Base-by-base conservation (phyloP, 139 green algal species). In the Dunaliella primolecta region DNA sequence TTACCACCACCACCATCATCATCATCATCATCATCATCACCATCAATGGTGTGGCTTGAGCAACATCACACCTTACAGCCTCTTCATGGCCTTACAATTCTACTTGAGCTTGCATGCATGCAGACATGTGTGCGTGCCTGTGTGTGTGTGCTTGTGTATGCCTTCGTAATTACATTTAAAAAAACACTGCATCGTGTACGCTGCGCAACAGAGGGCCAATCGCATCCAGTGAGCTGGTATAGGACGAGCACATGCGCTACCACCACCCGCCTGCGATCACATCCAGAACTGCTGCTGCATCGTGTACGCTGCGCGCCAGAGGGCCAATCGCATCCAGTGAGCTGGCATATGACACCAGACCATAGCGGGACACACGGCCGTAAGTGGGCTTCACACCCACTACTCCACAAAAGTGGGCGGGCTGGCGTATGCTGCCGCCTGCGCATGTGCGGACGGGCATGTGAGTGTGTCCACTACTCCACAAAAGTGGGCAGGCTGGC, bases 311-410 rank as follows among this genome's bases (percentile, higher is more conserved):
- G 55, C 33, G 33, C 0, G 93, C 89, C 81, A 99, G 84, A 27
- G 94, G 93, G 0, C 97, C 97, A 7, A 99, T 91, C 29, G 74
- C 87, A 87, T 99, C 97, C 64, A 99, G 90, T 27, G 93, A 98
- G 2, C 93, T 98, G 1, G 93, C 97, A 82, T 99, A 99, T 0
- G 96, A 92, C n/a, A 99, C 90, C 37, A 99, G 89, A 31, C 97
- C 97, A 80, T 94, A 94, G 15, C 97, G 91, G 0, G 93, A 98
- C 23, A 99, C 93, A 0, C 88, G 90, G 1, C 97, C 97, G 80
- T 99, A 99, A 0, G 94, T 99, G 3, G 97, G 97, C 92, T 99
- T 99, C 15, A 99, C 72, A 2, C 97, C 97, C 15, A 99, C 96
- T 0, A 98, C 91, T 3, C 97, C 97, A 83, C 97, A 99, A 84